Evolutionary conservation across 2,329 filamentous ascomycete genomes (phyloP).

Genomic region (Aspergillus vadensis): DNA sequence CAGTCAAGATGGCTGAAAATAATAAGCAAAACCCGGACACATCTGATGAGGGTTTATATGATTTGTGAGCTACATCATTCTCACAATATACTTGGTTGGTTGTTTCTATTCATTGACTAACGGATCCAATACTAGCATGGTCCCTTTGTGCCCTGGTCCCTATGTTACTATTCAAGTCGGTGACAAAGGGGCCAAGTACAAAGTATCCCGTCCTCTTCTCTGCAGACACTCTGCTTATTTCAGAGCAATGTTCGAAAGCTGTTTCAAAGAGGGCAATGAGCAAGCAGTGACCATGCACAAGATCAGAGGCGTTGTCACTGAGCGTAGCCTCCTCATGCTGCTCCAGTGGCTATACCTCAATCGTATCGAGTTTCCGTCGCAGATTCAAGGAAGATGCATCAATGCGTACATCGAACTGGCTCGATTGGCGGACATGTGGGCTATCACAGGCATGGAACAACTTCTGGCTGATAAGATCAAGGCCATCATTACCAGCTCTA

Average conservation of each 20-base stretch:
- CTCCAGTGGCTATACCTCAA: conserved; percentile 20
- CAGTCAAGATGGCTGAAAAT: too few relatives aligned
- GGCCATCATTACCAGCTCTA: not conserved
- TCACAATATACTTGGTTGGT: too few relatives aligned
- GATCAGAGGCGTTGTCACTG: conserved; percentile 10
- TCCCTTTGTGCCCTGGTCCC: conserved; percentile 14
- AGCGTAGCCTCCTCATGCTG: conserved; percentile 15
- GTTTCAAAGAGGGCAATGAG: conserved; percentile 13
- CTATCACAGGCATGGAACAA: conserved; percentile 1
- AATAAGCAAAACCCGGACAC: too few relatives aligned
- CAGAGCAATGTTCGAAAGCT: conserved; percentile 16
- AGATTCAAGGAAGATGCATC: conserved; percentile 6
- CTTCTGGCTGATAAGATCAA: not conserved
- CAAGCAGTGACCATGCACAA: conserved; percentile 16
- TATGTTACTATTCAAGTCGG: conserved; percentile 13
- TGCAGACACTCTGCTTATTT: conserved; percentile 15
- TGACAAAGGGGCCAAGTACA: not conserved
- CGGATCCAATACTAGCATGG: too few relatives aligned
- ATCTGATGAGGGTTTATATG: too few relatives aligned
- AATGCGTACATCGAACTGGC: conserved; percentile 17
- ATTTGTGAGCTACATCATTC: too few relatives aligned
- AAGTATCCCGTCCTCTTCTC: conserved; percentile 13
- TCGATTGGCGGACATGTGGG: conserved; percentile 16
- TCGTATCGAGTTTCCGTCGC: conserved; percentile 3
- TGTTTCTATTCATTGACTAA: too few relatives aligned